A percentile compares a stretch with the other conserved stretches of the same genome.
Conservation (phyloP, 805 yeast species). For the Wickerhamiella sergipiensis region DNA sequence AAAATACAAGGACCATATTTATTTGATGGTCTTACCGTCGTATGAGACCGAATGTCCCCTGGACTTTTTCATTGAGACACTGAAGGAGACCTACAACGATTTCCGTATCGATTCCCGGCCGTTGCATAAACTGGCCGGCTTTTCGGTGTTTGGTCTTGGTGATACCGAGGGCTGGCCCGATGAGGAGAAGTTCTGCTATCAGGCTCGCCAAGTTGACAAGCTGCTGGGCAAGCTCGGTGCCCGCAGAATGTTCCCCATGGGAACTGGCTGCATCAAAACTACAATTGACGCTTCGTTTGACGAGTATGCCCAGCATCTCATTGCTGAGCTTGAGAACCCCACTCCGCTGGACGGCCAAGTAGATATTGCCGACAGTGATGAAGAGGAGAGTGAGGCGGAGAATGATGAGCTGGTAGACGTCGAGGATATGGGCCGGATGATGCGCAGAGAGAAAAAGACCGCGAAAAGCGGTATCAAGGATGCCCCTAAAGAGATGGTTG, state of each 20-base stretch:
- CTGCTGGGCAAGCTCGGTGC: slow-evolving; percentile 77
- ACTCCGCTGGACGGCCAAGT: slow-evolving; percentile 43
- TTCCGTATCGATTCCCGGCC: slow-evolving; percentile 80
- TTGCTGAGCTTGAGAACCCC: slow-evolving; percentile 47
- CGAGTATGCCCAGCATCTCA: slow-evolving; percentile 55
- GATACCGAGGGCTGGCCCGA: slow-evolving; percentile 73
- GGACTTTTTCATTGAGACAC: slow-evolving; percentile 70
- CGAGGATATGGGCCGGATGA: slow-evolving; percentile 70
- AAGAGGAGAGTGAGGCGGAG: slow-evolving; percentile 31
- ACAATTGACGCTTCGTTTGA: slow-evolving; percentile 39
- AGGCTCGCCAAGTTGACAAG: slow-evolving; percentile 60
- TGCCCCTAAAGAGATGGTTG: slow-evolving; percentile 69
- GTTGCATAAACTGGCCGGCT: slow-evolving; percentile 53
- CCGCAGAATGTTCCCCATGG: slow-evolving; percentile 69
- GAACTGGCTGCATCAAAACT: slow-evolving; percentile 67
- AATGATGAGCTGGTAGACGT: slow-evolving; percentile 54
- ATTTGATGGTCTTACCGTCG: slow-evolving; percentile 70
- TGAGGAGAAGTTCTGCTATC: slow-evolving; percentile 65
- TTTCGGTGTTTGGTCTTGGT: slow-evolving; percentile 77
- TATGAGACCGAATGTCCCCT: slow-evolving; percentile 88
- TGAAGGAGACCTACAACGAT: slow-evolving; percentile 70
- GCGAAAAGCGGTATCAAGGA: neutral
- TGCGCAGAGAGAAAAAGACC: slow-evolving; percentile 14
- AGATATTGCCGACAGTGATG: slow-evolving; percentile 45
- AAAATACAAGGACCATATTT: slow-evolving; percentile 28